Evolutionary conservation across 257 asterid genomes (phyloP), one percentile per base, ranked within the genome.

Genomic region (Solanum chilense): DNA sequence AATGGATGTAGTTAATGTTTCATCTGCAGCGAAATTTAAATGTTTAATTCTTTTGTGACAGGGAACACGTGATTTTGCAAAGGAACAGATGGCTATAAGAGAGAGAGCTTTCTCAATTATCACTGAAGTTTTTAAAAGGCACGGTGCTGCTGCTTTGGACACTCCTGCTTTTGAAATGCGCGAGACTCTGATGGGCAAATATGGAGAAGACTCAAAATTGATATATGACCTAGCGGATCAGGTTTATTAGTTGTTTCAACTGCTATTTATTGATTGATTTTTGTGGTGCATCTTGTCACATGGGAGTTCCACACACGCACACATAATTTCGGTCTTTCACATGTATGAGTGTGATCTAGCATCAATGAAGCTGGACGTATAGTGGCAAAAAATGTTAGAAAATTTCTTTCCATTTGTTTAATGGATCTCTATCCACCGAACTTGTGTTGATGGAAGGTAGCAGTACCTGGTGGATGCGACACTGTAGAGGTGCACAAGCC

Each of bases 141-240:
- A 97, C 12, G 99, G 99, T 76, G 99, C 98, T 75, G 92, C 91
- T 89, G 91, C 96, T 47, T 92, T 97, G 88, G 99, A 97, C 88
- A 97, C 99, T 23, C 99, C 99, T 68, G 98, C 85, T 20, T 97
- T 96, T 91, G 99, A 97, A 90, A 58, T 97, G 95, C 92, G 98
- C 87, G 99, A 97, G 89, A 96, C 99, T 69, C 98, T 97, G 81
- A 96, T 91, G 97, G 99, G 99, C 5, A 97, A 97, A 88, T 97
- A 97, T 87, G 99, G 99, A 23, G 99, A 97, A 91, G 99, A 97
- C 92, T 95, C 99, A 39, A 97, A 96, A 89, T 92, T 97, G 92
- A 95, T 97, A 60, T 97, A 95, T 91, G 98, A 97, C 92, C 97
- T 97, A 82, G 98, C 98, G 64, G 99, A 97, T 90, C 99, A 97